These are phyloP conservation scores for Saccharomyces hybrid DNA, from an alignment of 1,139 yeast species.

Conservation along the genomic window DNA sequence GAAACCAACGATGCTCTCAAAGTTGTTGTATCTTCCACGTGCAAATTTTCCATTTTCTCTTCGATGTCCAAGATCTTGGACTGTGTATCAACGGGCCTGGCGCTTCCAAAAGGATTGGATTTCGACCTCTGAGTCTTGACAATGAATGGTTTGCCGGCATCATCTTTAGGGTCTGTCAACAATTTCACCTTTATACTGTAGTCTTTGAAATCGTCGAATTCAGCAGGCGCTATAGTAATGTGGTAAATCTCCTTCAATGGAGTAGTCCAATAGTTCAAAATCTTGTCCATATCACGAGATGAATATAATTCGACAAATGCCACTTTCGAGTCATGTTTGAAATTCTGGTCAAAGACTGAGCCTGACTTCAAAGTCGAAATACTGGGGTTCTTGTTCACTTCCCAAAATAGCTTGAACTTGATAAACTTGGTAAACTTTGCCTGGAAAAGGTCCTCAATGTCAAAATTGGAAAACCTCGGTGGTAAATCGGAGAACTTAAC, in stretches of 20 bases:
- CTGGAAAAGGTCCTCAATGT: slow-evolving; percentile 33
- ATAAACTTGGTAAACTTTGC: slow-evolving; percentile 33
- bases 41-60: slow-evolving; percentile 40
- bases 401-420: slow-evolving; percentile 38
- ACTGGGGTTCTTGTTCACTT: slow-evolving; percentile 30
- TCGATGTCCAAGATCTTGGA: slow-evolving; percentile 43
- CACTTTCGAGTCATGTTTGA: slow-evolving; percentile 38
- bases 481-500: slow-evolving; percentile 49
- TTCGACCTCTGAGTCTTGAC: slow-evolving; percentile 34
- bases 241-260: slow-evolving; percentile 27
- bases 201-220: slow-evolving; percentile 29
- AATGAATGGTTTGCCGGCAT: slow-evolving; percentile 21
- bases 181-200: slow-evolving; percentile 23
- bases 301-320: slow-evolving; percentile 53
- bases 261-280: slow-evolving; percentile 25
- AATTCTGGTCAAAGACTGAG: slow-evolving; percentile 26
- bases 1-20: slow-evolving; percentile 35
- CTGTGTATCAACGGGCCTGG: slow-evolving; percentile 47
- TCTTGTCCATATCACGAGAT: slow-evolving; percentile 41
- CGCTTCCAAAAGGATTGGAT: slow-evolving; percentile 46
- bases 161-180: slow-evolving; percentile 22
- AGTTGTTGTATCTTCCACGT: slow-evolving; percentile 48
- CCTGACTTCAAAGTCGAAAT: slow-evolving; percentile 20
- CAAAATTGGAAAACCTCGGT: slow-evolving; percentile 30
- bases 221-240: slow-evolving; percentile 23